Percentiles rank a stretch among this genome's conserved stretches.
Evolutionary conservation across 176 grass and related monocot species (phyloP).

Genomic region (Oryza glumipatula): DNA sequence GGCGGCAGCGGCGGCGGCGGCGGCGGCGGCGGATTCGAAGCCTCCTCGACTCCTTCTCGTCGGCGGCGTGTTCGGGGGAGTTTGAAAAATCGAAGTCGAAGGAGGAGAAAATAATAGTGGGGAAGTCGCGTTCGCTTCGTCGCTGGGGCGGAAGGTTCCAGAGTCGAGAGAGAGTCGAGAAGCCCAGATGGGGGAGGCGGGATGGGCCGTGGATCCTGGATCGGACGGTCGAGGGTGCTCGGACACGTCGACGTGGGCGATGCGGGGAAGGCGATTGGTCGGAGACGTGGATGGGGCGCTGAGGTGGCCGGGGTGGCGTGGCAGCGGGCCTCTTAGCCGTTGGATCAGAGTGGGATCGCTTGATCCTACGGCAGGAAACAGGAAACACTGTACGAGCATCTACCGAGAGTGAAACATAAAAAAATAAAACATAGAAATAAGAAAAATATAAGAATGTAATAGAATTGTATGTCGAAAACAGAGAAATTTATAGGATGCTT

Average conservation of each 20-base stretch:
- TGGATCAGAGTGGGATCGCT: not conserved
- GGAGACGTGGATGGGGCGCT: slow-evolving; percentile 21
- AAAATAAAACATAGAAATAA: no score
- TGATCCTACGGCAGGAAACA: not conserved
- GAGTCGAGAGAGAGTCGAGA: not conserved
- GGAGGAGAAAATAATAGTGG: not conserved
- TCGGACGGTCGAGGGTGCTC: slow-evolving; percentile 21
- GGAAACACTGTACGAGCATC: no score
- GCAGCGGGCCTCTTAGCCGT: not conserved
- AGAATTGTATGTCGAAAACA: no score
- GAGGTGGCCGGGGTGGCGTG: slow-evolving; percentile 38
- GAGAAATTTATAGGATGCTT: no score
- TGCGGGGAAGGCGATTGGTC: slow-evolving; percentile 36
- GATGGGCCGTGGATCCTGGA: slow-evolving; percentile 18
- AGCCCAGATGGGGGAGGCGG: not conserved
- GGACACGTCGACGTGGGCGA: slow-evolving; percentile 7
- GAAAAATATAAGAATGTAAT: no score
- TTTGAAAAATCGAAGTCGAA: not conserved
- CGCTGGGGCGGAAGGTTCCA: slow-evolving; percentile 38
- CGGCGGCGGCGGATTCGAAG: slow-evolving; percentile 13
- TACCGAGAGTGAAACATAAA: no score
- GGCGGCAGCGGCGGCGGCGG: not conserved
- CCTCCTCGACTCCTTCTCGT: slow-evolving; percentile 5
- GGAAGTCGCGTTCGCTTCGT: not conserved
- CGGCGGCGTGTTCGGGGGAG: not conserved